Evolutionary conservation across 192 early-diverging fungal genomes (phyloP).

Genomic region (Rhizophagus clarus): DNA sequence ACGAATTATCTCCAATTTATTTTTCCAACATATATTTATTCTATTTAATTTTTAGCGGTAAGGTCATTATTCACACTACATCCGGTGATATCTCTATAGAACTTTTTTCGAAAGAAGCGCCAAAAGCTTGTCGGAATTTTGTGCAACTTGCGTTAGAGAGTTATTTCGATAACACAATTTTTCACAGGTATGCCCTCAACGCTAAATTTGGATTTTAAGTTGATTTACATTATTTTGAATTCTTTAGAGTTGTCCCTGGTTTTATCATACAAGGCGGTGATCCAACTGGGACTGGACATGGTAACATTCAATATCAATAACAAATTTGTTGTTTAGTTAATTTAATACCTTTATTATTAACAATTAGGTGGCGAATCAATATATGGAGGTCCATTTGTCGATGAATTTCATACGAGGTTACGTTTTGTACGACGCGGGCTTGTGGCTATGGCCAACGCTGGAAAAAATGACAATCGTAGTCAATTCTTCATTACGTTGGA

Average conservation of each 20-base stretch:
- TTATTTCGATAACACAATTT: conserved; percentile 86
- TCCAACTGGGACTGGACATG: conserved; percentile 80
- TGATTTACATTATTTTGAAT: neutral
- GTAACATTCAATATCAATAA: conserved; percentile 21
- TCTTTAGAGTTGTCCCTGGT: conserved; percentile 62
- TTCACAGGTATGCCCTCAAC: conserved; percentile 65
- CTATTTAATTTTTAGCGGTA: conserved; percentile 51
- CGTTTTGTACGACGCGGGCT: conserved; percentile 88
- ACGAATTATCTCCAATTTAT: neutral
- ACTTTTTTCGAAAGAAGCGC: conserved; percentile 93
- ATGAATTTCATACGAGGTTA: conserved; percentile 92
- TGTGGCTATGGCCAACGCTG: conserved; percentile 89
- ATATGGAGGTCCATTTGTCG: conserved; percentile 80
- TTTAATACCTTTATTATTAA: neutral
- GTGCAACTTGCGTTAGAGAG: conserved; percentile 90
- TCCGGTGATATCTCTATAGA: conserved; percentile 88
- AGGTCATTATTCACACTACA: conserved; percentile 83
- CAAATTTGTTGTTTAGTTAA: neutral
- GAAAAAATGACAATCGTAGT: conserved; percentile 76
- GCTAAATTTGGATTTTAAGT: neutral
- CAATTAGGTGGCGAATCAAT: conserved; percentile 81
- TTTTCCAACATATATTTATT: neutral
- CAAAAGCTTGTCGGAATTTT: conserved; percentile 93
- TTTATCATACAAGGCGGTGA: conserved; percentile 97
- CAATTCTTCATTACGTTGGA: conserved; percentile 97